phyloP scores from a whole-genome alignment of 148 eudicot species.

The Rhododendron henanense region DNA sequence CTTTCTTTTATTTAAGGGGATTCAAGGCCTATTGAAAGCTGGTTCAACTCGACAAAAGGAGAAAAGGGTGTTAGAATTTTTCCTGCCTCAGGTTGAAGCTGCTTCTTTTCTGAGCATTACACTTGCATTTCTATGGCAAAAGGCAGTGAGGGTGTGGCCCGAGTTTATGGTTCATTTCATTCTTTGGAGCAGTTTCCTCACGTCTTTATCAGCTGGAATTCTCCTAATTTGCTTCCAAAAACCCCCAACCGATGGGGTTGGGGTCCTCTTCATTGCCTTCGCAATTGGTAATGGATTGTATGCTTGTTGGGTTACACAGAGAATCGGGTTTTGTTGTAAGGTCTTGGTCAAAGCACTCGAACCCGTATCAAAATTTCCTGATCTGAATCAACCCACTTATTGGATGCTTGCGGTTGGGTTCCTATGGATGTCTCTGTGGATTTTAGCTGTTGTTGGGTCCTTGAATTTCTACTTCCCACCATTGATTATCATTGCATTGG shows the following conservation, averaged over 20 bases:
- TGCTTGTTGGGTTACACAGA: conserved; percentile 83
- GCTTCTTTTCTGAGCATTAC: conserved; percentile 74
- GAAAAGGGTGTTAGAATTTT: conserved; percentile 41
- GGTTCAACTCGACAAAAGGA: conserved; percentile 38
- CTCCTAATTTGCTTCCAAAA: conserved; percentile 84
- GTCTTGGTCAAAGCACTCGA: conserved; percentile 71
- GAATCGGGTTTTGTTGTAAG: conserved; percentile 59
- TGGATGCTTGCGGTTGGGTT: conserved; percentile 80
- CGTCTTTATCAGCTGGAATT: conserved; percentile 77
- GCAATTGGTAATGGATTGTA: conserved; percentile 86
- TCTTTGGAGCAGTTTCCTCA: conserved; percentile 70
- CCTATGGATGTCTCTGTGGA: conserved; percentile 88
- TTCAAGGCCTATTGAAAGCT: conserved; percentile 57
- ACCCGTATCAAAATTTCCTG: conserved; percentile 67
- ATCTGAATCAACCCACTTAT: conserved; percentile 72
- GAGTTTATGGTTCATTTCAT: conserved; percentile 83
- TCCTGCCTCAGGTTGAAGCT: conserved; percentile 85
- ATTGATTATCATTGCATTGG: conserved; percentile 50
- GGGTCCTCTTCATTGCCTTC: conserved; percentile 56
- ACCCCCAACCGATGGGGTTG: conserved; percentile 69
- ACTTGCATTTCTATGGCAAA: conserved; percentile 81
- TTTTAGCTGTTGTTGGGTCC: conserved; percentile 79
- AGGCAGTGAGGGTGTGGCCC: conserved; percentile 73
- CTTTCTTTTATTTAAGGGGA: conserved; percentile 66
- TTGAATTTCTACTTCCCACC: conserved; percentile 73